Evolutionary conservation across 768 basidiomycete species (phyloP).

Genomic region (Jaapia argillacea): DNA sequence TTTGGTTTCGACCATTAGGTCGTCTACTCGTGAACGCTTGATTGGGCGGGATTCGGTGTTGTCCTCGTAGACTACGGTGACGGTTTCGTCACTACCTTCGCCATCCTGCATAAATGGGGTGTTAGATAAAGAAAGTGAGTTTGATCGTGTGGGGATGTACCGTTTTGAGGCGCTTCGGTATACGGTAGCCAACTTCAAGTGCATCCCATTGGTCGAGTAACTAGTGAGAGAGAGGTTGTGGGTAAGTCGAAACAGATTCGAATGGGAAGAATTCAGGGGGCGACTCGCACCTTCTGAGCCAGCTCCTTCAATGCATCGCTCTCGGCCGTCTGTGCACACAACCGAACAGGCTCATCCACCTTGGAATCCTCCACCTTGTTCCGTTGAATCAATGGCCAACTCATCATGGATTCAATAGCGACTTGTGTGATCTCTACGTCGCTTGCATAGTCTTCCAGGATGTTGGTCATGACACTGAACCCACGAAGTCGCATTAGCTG

Average conservation of each 20-base stretch:
- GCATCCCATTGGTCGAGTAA: constrained; percentile 74
- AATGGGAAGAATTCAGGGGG: no score
- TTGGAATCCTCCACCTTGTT: constrained; percentile 89
- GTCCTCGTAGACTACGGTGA: neutral
- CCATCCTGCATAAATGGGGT: constrained; percentile 16
- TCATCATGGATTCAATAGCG: constrained; percentile 58
- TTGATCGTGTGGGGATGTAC: constrained; percentile 16
- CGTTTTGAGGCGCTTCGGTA: constrained; percentile 60
- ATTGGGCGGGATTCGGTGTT: constrained; percentile 9
- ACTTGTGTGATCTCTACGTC: constrained; percentile 64
- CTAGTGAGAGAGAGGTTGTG: constrained; percentile 23
- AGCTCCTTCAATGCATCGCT: constrained; percentile 45
- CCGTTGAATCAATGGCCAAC: constrained; percentile 75
- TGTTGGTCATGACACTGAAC: constrained; percentile 83
- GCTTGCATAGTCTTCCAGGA: constrained; percentile 64
- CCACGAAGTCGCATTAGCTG: constrained; percentile 90
- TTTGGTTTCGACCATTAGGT: constrained; percentile 5
- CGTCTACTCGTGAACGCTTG: constrained; percentile 13
- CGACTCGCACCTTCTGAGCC: constrained; percentile 59
- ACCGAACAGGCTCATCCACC: constrained; percentile 46
- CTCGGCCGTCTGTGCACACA: constrained; percentile 35
- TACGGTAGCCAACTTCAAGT: constrained; percentile 72
- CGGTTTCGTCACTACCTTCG: constrained; percentile 11
- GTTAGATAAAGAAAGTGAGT: neutral
- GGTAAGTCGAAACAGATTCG: neutral